Evolutionary conservation across 257 asterid species (phyloP).

Genomic region (Solanum rostratum): DNA sequence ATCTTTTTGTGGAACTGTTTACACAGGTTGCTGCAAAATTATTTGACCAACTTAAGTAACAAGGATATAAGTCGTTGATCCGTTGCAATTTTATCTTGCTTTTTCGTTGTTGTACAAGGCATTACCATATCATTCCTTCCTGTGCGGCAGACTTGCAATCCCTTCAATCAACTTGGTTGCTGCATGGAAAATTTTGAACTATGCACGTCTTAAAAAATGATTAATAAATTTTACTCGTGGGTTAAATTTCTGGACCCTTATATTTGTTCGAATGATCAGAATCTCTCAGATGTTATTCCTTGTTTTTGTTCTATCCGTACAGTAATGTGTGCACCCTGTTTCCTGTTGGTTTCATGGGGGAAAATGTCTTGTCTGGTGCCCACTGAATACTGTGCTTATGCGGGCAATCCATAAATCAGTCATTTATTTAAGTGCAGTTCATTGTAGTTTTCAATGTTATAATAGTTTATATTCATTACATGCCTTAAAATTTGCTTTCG

Average conservation of each 20-base stretch:
- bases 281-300: neutral
- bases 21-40: conserved; percentile 3
- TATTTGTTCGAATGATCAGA: neutral
- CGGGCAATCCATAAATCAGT: neutral
- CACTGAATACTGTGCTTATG: neutral
- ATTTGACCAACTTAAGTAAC: conserved; percentile 2
- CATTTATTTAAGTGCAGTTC: neutral
- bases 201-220: neutral
- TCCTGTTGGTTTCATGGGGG: neutral
- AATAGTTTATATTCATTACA: neutral
- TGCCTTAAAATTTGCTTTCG: neutral
- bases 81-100: neutral
- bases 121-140: neutral
- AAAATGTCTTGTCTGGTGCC: neutral
- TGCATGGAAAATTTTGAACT: neutral
- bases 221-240: neutral
- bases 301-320: neutral
- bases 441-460: neutral
- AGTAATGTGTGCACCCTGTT: neutral
- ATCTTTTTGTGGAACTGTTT: neutral
- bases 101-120: neutral
- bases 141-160: neutral
- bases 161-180: neutral
- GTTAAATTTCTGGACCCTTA: neutral
- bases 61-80: neutral